phyloP scores from a whole-genome alignment of 306 rosid species.

The Cucurbita ficifolia region DNA sequence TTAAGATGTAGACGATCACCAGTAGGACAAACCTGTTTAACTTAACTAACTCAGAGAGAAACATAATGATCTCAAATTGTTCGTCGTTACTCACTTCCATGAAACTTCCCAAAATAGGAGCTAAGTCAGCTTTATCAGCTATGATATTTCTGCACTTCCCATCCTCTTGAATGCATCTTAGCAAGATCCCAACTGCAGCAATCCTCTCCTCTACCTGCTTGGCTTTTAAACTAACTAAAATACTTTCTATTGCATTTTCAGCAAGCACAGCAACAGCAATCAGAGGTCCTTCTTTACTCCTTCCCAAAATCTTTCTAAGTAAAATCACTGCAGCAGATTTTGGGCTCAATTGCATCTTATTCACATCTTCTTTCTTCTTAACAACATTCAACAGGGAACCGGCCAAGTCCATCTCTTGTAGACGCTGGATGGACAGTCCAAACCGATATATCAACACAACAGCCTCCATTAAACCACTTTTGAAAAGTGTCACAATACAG shows the following conservation, averaged over 20 bases:
- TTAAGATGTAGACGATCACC: background rate
- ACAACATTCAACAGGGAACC: constrained; percentile 42
- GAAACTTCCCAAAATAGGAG: constrained; percentile 58
- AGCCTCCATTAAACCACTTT: constrained; percentile 60
- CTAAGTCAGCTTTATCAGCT: constrained; percentile 55
- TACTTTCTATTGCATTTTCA: constrained; percentile 29
- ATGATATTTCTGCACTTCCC: constrained; percentile 58
- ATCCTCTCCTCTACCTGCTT: constrained; percentile 49
- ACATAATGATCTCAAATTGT: constrained; percentile 44
- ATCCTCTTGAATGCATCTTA: constrained; percentile 61
- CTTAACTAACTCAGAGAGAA: constrained; percentile 57
- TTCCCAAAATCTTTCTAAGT: constrained; percentile 37
- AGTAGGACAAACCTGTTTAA: constrained; percentile 36
- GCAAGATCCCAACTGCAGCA: constrained; percentile 58
- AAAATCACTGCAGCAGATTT: constrained; percentile 62
- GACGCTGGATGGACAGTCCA: constrained; percentile 23
- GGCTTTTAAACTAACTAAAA: constrained; percentile 46
- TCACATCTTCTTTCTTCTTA: constrained; percentile 31
- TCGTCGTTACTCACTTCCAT: constrained; percentile 35
- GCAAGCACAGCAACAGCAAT: constrained; percentile 23
- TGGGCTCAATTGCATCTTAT: constrained; percentile 44
- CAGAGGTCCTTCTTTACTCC: constrained; percentile 37
- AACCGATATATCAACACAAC: constrained; percentile 61
- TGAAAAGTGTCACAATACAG: constrained; percentile 51
- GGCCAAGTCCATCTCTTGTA: constrained; percentile 36